Base-by-base conservation (phyloP, 2,329 filamentous ascomycete genomes). In the Dactylellina sp. region DNA sequence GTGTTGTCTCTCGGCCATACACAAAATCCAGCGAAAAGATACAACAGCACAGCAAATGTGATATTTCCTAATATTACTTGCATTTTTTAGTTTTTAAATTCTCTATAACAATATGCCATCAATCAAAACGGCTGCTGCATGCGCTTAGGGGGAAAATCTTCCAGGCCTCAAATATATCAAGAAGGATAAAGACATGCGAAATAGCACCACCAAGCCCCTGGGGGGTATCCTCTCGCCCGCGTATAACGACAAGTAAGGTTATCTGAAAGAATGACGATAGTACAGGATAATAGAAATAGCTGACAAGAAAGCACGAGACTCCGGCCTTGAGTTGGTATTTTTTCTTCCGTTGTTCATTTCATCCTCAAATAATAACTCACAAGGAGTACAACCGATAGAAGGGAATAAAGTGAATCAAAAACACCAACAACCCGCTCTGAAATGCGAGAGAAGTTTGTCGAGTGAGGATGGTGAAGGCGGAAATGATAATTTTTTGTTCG, bases 401-500 rank as follows among this genome's bases (percentile, higher is more conserved):
- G 37, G 28, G 35, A 50, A 12, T 37, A 52, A 25, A 55, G n/a
- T 18, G 11, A 20, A 9, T n/a, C n/a, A 25, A 28, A 42, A 32
- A 37, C 25, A 61, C 18, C 25, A 56, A 42, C 47, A 62, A 60
- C 64, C 66, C 66, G 66, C 66, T 64, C 37, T 40, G 55, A 71
- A 49, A 64, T 72, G 66, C 52, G 44, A 55, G 46, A 25, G 18
- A 53, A 49, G 50, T 39, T 22, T 46, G 42, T 22, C 42, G 16
- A 46, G 16, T 18, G 7, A 40, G 47, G 22, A 46, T 42, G 39
- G 25, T 14, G 14, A 22, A 44, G 24, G 49, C 14, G 47, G 24
- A 37, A 24, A 55, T 63, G 11, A 16, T 22, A 24, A n/a, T 7
- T 3, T 25, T 49, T 7, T 63, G 28, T 22, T 47, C 39, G 28